These are phyloP conservation scores for Hymenoscyphus infarciens DNA, from an alignment of 2,329 filamentous ascomycete species.

Conservation along the genomic window DNA sequence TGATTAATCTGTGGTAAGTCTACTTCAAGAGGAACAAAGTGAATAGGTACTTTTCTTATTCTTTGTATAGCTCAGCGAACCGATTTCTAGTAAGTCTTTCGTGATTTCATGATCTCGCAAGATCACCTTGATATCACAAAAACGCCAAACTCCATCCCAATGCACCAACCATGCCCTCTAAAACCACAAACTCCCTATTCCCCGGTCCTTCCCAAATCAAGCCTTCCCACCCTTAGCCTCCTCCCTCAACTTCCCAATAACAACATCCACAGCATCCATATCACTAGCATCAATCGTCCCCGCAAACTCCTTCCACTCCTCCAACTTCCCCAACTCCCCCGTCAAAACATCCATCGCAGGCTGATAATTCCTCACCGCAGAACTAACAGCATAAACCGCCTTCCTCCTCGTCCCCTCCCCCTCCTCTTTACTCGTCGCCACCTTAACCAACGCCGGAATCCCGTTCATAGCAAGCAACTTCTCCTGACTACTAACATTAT, in stretches of 20 bases:
- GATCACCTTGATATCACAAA: background rate
- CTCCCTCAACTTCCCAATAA: conserved; percentile 66
- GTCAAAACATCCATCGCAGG: conserved; percentile 70
- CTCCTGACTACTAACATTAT: conserved; percentile 85
- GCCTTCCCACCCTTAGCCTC: conserved; percentile 34
- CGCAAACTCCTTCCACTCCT: conserved; percentile 48
- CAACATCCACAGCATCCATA: conserved; percentile 79
- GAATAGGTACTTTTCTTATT: background rate
- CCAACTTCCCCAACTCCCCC: conserved; percentile 54
- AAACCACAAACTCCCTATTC: background rate
- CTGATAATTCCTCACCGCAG: conserved; percentile 83
- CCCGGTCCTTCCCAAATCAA: background rate
- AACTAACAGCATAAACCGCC: conserved; percentile 85
- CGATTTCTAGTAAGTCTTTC: background rate
- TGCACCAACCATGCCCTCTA: background rate
- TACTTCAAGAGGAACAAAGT: no score
- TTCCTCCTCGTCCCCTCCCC: conserved; percentile 71
- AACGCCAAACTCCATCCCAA: conserved; percentile 7
- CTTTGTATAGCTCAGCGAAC: background rate
- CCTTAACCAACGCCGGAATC: conserved; percentile 63
- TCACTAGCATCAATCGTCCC: conserved; percentile 72
- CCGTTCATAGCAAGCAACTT: conserved; percentile 60
- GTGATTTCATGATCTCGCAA: background rate
- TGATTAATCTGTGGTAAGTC: no score
- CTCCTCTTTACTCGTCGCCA: conserved; percentile 53